Percentiles rank a stretch among this genome's conserved stretches.
These are phyloP conservation scores for Boletus sensibilis DNA, from an alignment of 768 basidiomycete genomes.

Conservation along the genomic window DNA sequence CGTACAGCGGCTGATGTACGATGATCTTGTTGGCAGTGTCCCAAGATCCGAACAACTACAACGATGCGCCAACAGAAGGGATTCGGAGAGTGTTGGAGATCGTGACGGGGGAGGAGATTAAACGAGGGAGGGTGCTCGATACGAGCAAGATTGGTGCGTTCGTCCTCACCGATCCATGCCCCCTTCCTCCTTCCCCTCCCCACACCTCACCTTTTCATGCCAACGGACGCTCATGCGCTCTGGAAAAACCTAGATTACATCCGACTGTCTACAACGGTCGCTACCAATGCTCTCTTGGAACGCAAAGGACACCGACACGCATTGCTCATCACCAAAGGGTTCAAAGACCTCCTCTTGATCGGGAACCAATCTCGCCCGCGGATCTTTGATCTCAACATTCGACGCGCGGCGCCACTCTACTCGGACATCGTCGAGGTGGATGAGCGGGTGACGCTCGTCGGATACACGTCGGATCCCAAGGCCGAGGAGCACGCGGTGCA, in stretches of 20 bases:
- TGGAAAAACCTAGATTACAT: conserved; percentile 66
- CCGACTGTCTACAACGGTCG: conserved; percentile 89
- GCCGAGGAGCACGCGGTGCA: conserved; percentile 72
- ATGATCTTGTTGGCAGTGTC: conserved; percentile 56
- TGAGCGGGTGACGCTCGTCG: conserved; percentile 92
- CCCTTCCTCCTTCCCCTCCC: too few species aligned
- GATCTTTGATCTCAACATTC: conserved; percentile 94
- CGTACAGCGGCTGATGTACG: neutral
- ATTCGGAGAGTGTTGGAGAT: conserved; percentile 83
- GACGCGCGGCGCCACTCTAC: conserved; percentile 74
- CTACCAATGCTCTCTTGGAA: conserved; percentile 93
- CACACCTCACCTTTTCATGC: too few species aligned
- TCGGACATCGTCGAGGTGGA: conserved; percentile 64
- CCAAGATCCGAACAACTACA: conserved; percentile 84
- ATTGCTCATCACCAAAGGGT: conserved; percentile 86
- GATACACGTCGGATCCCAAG: conserved; percentile 87
- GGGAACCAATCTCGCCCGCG: conserved; percentile 93
- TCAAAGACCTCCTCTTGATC: conserved; percentile 88
- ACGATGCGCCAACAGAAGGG: conserved; percentile 92
- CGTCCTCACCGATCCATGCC: neutral
- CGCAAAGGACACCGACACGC: conserved; percentile 93
- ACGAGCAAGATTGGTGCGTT: conserved; percentile 76
- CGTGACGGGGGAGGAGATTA: conserved; percentile 65
- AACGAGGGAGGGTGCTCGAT: conserved; percentile 62
- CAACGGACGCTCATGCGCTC: neutral